phyloP scores from a whole-genome alignment of 164 flowering plant genomes.

The Annona cherimola region DNA sequence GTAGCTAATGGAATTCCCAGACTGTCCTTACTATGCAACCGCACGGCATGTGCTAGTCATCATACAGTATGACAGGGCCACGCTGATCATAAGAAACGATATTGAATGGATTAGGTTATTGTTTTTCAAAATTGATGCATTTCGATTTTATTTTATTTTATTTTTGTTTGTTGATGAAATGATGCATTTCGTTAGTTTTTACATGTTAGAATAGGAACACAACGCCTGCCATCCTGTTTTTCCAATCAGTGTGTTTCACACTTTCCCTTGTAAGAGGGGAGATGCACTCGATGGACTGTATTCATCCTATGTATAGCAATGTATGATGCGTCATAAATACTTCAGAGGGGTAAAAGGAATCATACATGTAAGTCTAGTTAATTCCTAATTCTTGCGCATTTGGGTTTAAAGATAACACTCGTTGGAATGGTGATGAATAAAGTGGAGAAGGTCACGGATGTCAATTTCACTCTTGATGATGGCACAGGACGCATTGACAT shows the following conservation, averaged over 20 bases:
- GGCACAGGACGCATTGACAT: slow-evolving; percentile 86
- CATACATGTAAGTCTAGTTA: neutral
- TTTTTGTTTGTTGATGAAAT: no score
- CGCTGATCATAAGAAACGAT: no score
- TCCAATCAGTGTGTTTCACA: neutral
- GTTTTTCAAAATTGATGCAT: no score
- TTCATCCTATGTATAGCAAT: neutral
- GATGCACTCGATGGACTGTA: neutral
- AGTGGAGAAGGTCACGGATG: slow-evolving; percentile 63
- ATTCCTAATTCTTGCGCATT: neutral
- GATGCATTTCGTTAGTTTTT: neutral
- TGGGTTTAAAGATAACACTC: slow-evolving; percentile 49
- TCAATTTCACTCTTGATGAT: slow-evolving; percentile 67
- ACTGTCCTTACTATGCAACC: no score
- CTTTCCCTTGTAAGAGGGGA: neutral
- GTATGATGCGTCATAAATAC: neutral
- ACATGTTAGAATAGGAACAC: neutral
- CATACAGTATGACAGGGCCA: no score
- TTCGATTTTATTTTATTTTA: no score
- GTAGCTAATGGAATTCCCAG: no score
- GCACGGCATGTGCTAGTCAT: no score
- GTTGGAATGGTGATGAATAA: slow-evolving; percentile 62
- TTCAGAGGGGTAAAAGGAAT: neutral
- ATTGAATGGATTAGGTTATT: no score
- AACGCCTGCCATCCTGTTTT: neutral